Evolutionary conservation across 768 basidiomycete species (phyloP), one percentile per base, ranked within the genome.

Genomic region (Hygrocybe coccinea): DNA sequence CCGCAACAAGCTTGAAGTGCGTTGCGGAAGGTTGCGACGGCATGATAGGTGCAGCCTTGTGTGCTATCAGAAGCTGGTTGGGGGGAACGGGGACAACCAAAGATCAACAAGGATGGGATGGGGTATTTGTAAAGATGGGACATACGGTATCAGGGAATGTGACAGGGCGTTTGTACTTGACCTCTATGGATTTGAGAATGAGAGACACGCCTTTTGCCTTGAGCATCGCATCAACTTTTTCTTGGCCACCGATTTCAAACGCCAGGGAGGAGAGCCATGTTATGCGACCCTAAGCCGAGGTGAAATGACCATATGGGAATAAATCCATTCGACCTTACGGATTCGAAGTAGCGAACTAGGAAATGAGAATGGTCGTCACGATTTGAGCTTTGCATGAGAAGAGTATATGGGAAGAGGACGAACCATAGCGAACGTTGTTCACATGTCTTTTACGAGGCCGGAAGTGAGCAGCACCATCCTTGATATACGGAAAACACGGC

Each of bases 381-480:
- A 22, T 34, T n/a, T 17, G 48, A 39, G 8, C n/a, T 4, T 41
- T 39, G 19, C 25, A 52, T 21, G 36, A 11, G 36, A 10, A 15
- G 15, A 14, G 11, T 14, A 56, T 38, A 17, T 11, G n/a, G 17
- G 5, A 6, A 46, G 25, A 24, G 17, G 43, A 67, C 77, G 65
- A 61, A 89, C 87, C 70, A 64, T 90, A 89, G 56, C 80, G 82
- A 14, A 82, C 85, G 59, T 90, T 90, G 60, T 89, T 89, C 21
- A 89, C 87, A 61, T 90, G 88, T 65, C 88, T 90, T 50, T 14
- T 41, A 45, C 29, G 15, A 44, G 29, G 29, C 8, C 3, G 8
- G 8, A 29, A 4, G 29, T 29, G 37, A 55, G 14, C n/a, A n/a
- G 39, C 46, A 14, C 54, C n/a, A 37, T 37, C 11, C 37, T 15